Base-by-base conservation (phyloP, 768 basidiomycete species). In the Harrya chromipes region DNA sequence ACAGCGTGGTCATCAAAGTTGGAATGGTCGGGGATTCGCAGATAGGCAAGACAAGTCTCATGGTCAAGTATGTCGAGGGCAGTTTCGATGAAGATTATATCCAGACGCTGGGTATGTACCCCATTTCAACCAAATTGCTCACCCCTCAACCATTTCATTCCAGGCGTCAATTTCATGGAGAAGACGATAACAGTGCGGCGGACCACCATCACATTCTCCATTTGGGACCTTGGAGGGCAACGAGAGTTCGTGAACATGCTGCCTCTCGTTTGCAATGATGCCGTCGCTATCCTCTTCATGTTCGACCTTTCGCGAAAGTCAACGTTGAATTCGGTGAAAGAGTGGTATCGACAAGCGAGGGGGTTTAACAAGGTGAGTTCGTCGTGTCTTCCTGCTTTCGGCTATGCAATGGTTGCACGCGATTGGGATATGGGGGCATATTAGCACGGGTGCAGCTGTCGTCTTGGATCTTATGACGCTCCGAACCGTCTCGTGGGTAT, bases 11-110 rank as follows among this genome's bases (percentile, higher is more conserved):
- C 46, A 90, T 97, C 70, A 97, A 99, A 71, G 95, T 99, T 43
- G 95, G 95, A 49, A 99, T 99, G 95, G 93, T 99, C 40, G 97
- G 97, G 43, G 95, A 99, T 76, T 94, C 93, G 64, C 95, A 97
- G 76, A 97, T 98, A 66, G 94, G 95, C 60, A 97, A 98, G 81
- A 98, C 95, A 56, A 93, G 90, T 72, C 78, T 98, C 68, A 98
- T 98, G 95, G 94, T 98, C 71, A 97, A 97, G 75, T 98, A 98
- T 65, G 94, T 97, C 53, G 95, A 99, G 74, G 95, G 95, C 45
- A 92, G 88, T 72, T 97, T 95, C 70, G 94, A 97, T 72, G 94
- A 95, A 76, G 95, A 97, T 70, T 98, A 98, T 74, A 97, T 99
- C 69, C 95, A 97, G 82, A 97, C 95, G 74, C 85, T 99, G 74